These are phyloP conservation scores for Piper longum DNA, from an alignment of 164 flowering plant species.

Conservation along the genomic window DNA sequence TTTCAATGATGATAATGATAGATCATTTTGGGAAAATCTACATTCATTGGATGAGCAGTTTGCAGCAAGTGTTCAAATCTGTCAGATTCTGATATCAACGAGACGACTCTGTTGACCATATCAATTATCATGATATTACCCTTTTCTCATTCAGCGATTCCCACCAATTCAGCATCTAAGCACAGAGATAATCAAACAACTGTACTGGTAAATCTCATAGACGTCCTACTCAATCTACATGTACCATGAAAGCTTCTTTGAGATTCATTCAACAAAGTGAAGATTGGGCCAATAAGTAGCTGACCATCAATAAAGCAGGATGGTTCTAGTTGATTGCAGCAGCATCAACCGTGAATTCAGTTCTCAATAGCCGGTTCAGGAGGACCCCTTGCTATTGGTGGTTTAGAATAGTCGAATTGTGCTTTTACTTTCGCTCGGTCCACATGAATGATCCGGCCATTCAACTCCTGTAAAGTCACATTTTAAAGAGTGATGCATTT, in stretches of 20 bases:
- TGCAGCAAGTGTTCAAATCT: no score
- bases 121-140: no score
- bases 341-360: not conserved
- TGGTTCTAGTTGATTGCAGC: not conserved
- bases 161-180: no score
- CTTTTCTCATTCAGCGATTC: no score
- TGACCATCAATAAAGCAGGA: not conserved
- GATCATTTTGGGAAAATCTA: no score
- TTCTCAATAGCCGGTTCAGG: slow-evolving; percentile 24
- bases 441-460: slow-evolving; percentile 67
- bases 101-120: no score
- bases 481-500: not conserved
- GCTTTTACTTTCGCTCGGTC: slow-evolving; percentile 51
- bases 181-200: not conserved
- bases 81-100: no score
- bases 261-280: not conserved
- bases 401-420: slow-evolving; percentile 11
- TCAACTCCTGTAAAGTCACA: slow-evolving; percentile 27
- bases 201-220: not conserved
- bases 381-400: slow-evolving; percentile 82
- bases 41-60: no score
- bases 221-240: not conserved
- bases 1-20: no score
- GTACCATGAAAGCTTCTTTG: no score
- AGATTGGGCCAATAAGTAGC: not conserved